These are phyloP conservation scores for Colletotrichum sp. DNA, from an alignment of 2,329 filamentous ascomycete genomes.

Conservation along the genomic window DNA sequence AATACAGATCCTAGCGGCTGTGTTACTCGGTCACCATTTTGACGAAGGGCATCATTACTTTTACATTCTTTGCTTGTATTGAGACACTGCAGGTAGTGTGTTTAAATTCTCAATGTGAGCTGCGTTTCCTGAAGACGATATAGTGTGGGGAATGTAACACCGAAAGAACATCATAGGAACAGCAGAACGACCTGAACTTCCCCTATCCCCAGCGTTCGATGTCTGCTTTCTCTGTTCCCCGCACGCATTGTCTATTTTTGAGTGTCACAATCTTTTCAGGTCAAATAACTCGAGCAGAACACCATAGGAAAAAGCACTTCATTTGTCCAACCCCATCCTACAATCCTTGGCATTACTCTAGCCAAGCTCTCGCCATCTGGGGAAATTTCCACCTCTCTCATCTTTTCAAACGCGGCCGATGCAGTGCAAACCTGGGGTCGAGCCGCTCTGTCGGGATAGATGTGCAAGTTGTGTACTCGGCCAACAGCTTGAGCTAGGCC, in stretches of 20 bases:
- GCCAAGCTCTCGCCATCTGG: not conserved
- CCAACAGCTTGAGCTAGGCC: not conserved
- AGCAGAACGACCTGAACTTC: not conserved
- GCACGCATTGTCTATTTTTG: not conserved
- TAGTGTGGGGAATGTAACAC: fast-evolving
- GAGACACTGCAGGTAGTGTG: too few relatives aligned
- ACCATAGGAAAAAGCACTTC: not conserved
- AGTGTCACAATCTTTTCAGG: fast-evolving
- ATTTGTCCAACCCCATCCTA: not conserved
- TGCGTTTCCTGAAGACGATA: fast-evolving
- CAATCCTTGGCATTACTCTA: not conserved
- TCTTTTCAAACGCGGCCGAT: not conserved
- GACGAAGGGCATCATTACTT: too few relatives aligned
- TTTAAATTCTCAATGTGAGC: too few relatives aligned
- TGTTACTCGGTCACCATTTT: too few relatives aligned
- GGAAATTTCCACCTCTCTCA: slow-evolving; percentile 2
- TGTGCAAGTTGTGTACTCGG: not conserved
- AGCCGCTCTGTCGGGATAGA: not conserved
- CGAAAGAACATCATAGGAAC: too few relatives aligned
- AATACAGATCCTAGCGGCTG: too few relatives aligned
- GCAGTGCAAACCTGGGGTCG: not conserved
- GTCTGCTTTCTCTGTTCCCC: not conserved
- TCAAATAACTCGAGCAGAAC: fast-evolving
- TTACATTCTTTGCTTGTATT: too few relatives aligned
- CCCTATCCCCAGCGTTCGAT: not conserved